phyloP scores from a whole-genome alignment of 2,329 filamentous ascomycete genomes.

The Colletotrichum cordylinicola region DNA sequence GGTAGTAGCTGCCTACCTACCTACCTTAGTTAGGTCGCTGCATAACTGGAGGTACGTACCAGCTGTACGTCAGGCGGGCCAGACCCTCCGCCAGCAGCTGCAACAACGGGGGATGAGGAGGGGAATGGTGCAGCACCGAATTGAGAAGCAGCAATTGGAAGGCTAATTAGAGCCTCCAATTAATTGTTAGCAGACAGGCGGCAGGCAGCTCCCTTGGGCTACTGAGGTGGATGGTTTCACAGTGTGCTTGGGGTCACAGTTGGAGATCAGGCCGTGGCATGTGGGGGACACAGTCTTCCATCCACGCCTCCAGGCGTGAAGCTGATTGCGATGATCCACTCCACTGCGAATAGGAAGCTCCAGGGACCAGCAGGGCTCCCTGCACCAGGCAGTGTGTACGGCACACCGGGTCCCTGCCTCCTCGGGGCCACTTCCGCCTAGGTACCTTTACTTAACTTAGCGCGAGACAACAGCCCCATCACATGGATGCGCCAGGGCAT shows the following conservation, averaged over 20 bases:
- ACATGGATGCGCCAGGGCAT: background rate
- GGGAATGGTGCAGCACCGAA: no score
- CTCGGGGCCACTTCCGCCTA: background rate
- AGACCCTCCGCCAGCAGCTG: background rate
- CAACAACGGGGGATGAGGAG: background rate
- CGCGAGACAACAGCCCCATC: slow-evolving; percentile 6
- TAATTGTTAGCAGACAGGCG: background rate
- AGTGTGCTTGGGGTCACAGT: background rate
- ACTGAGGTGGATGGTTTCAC: background rate
- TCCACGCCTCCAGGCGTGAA: background rate
- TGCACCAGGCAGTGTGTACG: background rate
- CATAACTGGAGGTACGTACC: background rate
- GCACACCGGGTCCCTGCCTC: background rate
- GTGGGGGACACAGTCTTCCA: background rate
- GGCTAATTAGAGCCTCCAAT: background rate
- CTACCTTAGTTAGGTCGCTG: background rate
- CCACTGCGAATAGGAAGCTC: background rate
- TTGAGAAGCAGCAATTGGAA: no score
- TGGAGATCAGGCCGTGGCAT: background rate
- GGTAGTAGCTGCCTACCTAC: background rate
- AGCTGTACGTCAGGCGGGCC: background rate
- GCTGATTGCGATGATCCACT: background rate
- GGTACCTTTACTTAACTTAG: background rate
- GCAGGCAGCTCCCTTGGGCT: background rate
- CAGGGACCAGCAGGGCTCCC: background rate